Percentiles rank a stretch among this genome's conserved stretches.
phyloP scores from a whole-genome alignment of 768 basidiomycete genomes.

The Lenzites betulinus region DNA sequence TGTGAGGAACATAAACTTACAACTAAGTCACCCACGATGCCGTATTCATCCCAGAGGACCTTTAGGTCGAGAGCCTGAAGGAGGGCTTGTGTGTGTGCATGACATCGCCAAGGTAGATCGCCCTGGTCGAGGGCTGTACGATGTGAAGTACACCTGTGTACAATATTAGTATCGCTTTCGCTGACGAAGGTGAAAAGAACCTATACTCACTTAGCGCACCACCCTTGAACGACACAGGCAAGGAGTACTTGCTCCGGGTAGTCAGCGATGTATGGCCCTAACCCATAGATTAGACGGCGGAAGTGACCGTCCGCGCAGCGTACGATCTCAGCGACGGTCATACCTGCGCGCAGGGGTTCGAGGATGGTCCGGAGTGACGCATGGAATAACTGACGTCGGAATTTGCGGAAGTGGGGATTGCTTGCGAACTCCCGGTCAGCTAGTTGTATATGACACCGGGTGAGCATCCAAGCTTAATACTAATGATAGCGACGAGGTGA shows the following conservation, averaged over 20 bases:
- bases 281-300: constrained; percentile 28
- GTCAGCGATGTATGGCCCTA: constrained; percentile 36
- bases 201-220: constrained; percentile 27
- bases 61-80: background rate
- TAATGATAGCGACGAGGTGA: background rate
- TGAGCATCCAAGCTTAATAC: background rate
- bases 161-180: background rate
- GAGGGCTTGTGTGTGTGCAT: background rate
- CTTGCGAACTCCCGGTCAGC: background rate
- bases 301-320: constrained; percentile 32
- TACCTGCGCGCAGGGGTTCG: background rate
- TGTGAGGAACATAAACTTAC: too few relatives aligned
- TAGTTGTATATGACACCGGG: background rate
- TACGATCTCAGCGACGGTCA: constrained; percentile 12
- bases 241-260: constrained; percentile 35
- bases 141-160: constrained; percentile 15
- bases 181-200: background rate
- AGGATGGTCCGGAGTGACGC: background rate
- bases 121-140: constrained; percentile 7
- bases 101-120: background rate
- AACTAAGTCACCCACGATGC: constrained; percentile 4
- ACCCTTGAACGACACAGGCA: constrained; percentile 24
- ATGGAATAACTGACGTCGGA: constrained; percentile 1
- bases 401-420: background rate
- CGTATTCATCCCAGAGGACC: constrained; percentile 9